A percentile compares a stretch with the other conserved stretches of the same genome.
Evolutionary conservation across 2,329 filamentous ascomycete genomes (phyloP).

Genomic region (Colletotrichum sp.): DNA sequence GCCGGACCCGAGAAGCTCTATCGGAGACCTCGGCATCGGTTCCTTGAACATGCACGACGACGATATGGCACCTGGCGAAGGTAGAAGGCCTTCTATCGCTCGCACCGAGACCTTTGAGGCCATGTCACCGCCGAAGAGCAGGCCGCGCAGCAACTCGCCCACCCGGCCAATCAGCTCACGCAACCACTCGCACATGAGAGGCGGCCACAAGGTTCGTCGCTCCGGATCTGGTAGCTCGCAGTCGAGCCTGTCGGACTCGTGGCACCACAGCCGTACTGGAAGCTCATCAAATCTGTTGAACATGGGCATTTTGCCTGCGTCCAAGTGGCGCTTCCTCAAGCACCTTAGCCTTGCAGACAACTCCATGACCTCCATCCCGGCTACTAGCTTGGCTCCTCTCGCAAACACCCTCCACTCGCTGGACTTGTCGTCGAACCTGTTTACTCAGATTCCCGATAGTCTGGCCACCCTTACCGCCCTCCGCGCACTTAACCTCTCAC

Average conservation of each 20-base stretch:
- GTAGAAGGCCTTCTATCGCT: conserved; percentile 48
- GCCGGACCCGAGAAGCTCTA: conserved; percentile 52
- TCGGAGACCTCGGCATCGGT: conserved; percentile 58
- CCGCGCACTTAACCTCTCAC: conserved; percentile 90
- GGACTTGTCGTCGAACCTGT: conserved; percentile 90
- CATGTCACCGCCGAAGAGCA: conserved; percentile 47
- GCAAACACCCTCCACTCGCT: conserved; percentile 89
- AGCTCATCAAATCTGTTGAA: conserved; percentile 81
- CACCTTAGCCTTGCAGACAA: conserved; percentile 94
- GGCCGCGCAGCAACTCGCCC: conserved; percentile 82
- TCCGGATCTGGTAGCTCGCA: conserved; percentile 94
- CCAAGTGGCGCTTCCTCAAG: conserved; percentile 94
- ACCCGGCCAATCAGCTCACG: conserved; percentile 77
- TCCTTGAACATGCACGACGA: conserved; percentile 63
- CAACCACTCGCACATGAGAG: conserved; percentile 71
- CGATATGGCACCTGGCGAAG: conserved; percentile 40
- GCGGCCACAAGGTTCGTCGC: conserved; percentile 77
- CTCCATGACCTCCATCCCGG: conserved; percentile 79
- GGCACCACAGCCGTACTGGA: conserved; percentile 63
- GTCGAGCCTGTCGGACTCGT: conserved; percentile 73
- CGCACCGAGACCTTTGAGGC: conserved; percentile 54
- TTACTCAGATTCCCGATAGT: conserved; percentile 93
- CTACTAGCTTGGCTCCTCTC: conserved; percentile 78
- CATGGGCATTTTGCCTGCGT: conserved; percentile 75
- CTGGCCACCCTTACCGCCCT: conserved; percentile 84